These are phyloP conservation scores for Berkeleyomyces rouxiae DNA, from an alignment of 2,329 filamentous ascomycete species.

Conservation along the genomic window DNA sequence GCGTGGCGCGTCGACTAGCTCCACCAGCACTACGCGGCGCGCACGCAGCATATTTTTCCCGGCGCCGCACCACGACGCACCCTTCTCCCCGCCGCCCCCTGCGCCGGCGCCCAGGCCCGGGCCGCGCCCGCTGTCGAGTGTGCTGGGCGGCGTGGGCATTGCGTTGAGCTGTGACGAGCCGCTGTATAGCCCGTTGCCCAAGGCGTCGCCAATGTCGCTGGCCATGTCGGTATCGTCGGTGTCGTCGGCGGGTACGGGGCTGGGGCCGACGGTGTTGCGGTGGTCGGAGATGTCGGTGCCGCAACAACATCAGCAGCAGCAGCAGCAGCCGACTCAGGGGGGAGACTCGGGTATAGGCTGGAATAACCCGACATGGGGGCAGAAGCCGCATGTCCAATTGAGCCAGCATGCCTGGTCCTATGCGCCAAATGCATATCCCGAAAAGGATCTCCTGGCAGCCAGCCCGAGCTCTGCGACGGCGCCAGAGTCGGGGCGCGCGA, in stretches of 20 bases:
- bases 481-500: not conserved
- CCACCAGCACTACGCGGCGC: not conserved
- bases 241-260: not conserved
- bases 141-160: slow-evolving; percentile 3
- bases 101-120: not conserved
- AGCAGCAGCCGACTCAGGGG: not conserved
- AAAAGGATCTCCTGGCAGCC: not conserved
- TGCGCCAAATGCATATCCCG: slow-evolving; percentile 3
- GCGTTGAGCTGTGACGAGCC: slow-evolving; percentile 6
- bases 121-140: not conserved
- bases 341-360: not conserved
- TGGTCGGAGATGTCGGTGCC: not conserved
- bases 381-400: not conserved
- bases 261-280: not conserved
- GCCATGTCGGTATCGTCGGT: slow-evolving; percentile 7
- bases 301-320: not conserved
- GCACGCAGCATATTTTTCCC: slow-evolving; percentile 7
- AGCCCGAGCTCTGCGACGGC: not conserved
- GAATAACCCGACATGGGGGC: not conserved
- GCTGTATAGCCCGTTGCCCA: not conserved
- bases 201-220: not conserved
- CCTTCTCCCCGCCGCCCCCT: slow-evolving; percentile 1
- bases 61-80: slow-evolving; percentile 3
- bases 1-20: not conserved
- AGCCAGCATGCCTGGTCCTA: slow-evolving; percentile 6